Evolutionary conservation across 768 basidiomycete species (phyloP).

Genomic region (Leucosporidium scottii): DNA sequence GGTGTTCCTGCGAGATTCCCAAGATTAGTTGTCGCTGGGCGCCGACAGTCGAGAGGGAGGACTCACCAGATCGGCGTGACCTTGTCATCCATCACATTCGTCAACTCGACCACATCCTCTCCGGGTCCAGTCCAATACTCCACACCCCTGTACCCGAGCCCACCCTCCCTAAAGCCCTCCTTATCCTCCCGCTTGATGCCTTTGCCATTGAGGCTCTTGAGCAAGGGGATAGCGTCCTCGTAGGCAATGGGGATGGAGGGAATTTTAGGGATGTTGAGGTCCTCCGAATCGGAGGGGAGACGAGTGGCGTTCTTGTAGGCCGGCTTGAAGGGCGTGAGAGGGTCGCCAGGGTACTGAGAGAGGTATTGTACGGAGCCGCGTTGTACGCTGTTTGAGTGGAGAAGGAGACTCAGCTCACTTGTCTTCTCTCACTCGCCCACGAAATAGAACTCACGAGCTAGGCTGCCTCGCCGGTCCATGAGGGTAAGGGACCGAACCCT

Average conservation of each 20-base stretch:
- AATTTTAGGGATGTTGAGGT: constrained; percentile 58
- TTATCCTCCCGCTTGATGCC: constrained; percentile 40
- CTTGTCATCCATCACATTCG: constrained; percentile 68
- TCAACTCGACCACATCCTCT: constrained; percentile 51
- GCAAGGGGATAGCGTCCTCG: constrained; percentile 65
- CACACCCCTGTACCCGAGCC: constrained; percentile 40
- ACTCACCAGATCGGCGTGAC: constrained; percentile 68
- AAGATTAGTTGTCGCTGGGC: not conserved
- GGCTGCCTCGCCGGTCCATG: constrained; percentile 82
- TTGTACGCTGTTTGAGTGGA: constrained; percentile 51
- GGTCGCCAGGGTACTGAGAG: constrained; percentile 53
- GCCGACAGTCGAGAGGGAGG: not conserved
- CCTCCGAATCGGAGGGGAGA: constrained; percentile 40
- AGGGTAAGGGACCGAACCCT: constrained; percentile 51
- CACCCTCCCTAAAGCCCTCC: constrained; percentile 40
- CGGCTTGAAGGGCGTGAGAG: constrained; percentile 80
- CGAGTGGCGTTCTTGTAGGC: constrained; percentile 69
- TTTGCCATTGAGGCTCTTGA: constrained; percentile 51
- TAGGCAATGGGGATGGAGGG: constrained; percentile 88
- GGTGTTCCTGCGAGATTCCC: constrained; percentile 53
- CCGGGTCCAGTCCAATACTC: constrained; percentile 46
- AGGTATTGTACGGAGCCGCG: constrained; percentile 74
- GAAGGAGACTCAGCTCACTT: not conserved
- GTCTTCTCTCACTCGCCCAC: too few relatives aligned
- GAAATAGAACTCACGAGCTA: constrained; percentile 45